phyloP scores from a whole-genome alignment of 495 filamentous ascomycete genomes.

The Lineolata rhizophorae region DNA sequence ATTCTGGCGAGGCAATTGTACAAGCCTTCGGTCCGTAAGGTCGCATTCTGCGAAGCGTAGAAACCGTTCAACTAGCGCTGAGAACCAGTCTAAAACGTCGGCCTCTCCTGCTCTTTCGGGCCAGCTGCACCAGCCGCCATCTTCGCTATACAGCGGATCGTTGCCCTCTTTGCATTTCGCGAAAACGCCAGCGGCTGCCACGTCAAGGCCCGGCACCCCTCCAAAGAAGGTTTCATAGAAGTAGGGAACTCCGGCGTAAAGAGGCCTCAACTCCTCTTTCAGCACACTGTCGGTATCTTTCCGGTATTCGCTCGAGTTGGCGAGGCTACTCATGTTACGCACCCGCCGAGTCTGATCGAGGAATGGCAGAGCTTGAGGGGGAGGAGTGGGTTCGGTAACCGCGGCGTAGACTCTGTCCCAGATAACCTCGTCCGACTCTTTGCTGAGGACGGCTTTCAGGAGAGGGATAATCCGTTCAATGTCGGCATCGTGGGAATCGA shows the following conservation, averaged over 20 bases:
- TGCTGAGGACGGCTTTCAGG: slow-evolving; percentile 13
- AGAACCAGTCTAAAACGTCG: slow-evolving; percentile 15
- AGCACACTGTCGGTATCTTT: not conserved
- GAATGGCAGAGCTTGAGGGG: slow-evolving; percentile 1
- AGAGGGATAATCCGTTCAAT: slow-evolving; percentile 16
- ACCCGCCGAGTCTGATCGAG: slow-evolving; percentile 5
- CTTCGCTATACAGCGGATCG: slow-evolving; percentile 7
- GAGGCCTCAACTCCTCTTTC: not conserved
- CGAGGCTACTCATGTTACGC: slow-evolving; percentile 3
- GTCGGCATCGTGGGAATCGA: slow-evolving; percentile 17
- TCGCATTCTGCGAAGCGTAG: slow-evolving; percentile 7
- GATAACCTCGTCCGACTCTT: slow-evolving; percentile 6
- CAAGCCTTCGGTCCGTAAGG: slow-evolving; percentile 10
- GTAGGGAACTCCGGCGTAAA: not conserved
- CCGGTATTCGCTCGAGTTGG: slow-evolving; percentile 7
- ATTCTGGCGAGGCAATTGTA: slow-evolving; percentile 14
- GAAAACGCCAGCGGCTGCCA: slow-evolving; percentile 17
- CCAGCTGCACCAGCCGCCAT: slow-evolving; percentile 5
- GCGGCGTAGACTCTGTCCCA: slow-evolving; percentile 4
- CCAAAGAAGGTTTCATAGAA: not conserved
- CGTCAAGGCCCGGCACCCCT: not conserved
- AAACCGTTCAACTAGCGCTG: slow-evolving; percentile 15
- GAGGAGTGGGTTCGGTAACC: slow-evolving; percentile 3
- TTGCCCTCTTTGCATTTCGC: slow-evolving; percentile 17
- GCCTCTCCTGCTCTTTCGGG: slow-evolving; percentile 2